Evolutionary conservation across 1,284 basidiomycete genomes (phyloP).

Genomic region (Naganishia liquefaciens): DNA sequence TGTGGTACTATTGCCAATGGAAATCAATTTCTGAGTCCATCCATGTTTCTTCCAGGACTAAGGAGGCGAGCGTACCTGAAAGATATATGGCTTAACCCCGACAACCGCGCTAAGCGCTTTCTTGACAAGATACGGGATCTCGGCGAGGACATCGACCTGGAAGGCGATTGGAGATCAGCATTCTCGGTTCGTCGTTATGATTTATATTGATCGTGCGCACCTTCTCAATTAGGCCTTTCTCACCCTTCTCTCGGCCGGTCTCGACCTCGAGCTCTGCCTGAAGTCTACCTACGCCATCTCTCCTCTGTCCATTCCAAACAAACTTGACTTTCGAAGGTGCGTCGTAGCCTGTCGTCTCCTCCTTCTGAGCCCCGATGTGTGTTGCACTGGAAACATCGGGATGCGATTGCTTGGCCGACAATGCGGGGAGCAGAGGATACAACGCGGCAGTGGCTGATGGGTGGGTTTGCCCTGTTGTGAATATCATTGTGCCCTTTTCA

Average conservation of each 20-base stretch:
- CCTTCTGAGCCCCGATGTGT: conserved; percentile 64
- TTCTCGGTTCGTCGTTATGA: neutral
- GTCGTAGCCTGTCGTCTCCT: conserved; percentile 78
- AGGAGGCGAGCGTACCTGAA: conserved; percentile 46
- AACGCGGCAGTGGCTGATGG: conserved; percentile 62
- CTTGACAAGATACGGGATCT: conserved; percentile 80
- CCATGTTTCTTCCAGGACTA: neutral
- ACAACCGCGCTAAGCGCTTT: conserved; percentile 58
- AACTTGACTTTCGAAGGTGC: conserved; percentile 72
- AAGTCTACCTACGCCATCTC: conserved; percentile 60
- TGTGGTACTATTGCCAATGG: conserved; percentile 66
- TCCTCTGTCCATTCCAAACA: conserved; percentile 71
- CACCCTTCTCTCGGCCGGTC: conserved; percentile 60
- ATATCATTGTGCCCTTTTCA: conserved; percentile 52
- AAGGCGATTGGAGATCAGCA: neutral
- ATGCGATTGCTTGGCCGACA: conserved; percentile 49
- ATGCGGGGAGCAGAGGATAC: conserved; percentile 59
- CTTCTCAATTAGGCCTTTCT: conserved; percentile 88
- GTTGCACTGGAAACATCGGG: conserved; percentile 63
- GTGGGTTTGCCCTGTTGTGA: conserved; percentile 62
- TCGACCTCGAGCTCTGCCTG: conserved; percentile 62
- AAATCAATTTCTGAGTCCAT: neutral
- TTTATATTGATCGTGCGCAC: conserved; percentile 3
- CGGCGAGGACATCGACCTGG: conserved; percentile 83
- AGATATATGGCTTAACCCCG: conserved; percentile 59